Evolutionary conservation across 495 filamentous ascomycete species (phyloP), one percentile per base, ranked within the genome.

Genomic region (Glutinoglossum americanum): DNA sequence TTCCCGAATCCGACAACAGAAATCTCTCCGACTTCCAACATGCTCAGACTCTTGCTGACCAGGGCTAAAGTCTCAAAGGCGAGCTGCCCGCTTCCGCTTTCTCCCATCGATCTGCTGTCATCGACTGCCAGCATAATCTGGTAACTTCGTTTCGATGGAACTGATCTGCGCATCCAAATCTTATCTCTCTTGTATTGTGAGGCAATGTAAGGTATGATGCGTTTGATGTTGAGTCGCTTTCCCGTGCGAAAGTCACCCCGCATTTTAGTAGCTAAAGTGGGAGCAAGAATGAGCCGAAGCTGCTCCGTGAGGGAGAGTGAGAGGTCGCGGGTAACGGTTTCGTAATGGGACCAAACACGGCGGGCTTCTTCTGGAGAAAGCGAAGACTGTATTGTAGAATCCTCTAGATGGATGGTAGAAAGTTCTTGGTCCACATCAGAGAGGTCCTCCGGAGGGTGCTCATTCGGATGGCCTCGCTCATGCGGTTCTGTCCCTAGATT

Each of bases 181-280:
- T 97, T 97, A 76, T 99, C 93, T 59, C 90, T 85, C 76, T 94
- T 96, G 77, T 94, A 99, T 60, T 82, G 79, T 2, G 86, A 93
- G 3, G 93, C 93, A 61, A 99, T 97, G 72, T 97, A 99, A 0
- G 93, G 90, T 62, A 99, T 97, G 69, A 99, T 99, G 51, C 89
- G 85, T 68, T 94, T 95, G 72, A 99, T 93, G 70, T 97, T 97
- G 62, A 99, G 85, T 0, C 93, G 85, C 67, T 99, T 97, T 55
- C 93, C 93, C 0, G 93, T 97, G 64, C 90, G 85, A 76, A 92
- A 97, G 67, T 94, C 88, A 60, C 93, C 93, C 1, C 90, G 88
- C 63, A 97, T 83, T 65, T 95, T 99, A 48, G 93, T 94, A 21
- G 93, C 90, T 48, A 89, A 81, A 0, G 92, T 96, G 0, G 93